A percentile compares a stretch with the other conserved stretches of the same genome.
Conservation (phyloP, 495 filamentous ascomycete genomes). For the Rhypophila decipiens region DNA sequence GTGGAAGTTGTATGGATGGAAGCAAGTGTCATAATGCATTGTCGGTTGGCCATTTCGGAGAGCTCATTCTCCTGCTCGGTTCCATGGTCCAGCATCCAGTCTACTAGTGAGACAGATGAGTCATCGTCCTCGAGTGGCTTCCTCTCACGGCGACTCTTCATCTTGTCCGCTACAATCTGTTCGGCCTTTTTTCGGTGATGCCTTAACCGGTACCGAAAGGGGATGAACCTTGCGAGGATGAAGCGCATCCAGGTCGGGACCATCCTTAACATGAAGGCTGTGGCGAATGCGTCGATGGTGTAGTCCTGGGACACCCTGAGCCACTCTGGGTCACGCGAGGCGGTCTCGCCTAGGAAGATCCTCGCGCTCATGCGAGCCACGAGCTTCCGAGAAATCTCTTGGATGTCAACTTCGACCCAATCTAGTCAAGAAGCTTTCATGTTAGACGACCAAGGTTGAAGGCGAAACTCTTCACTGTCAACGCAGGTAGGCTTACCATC, state of each 20-base stretch:
- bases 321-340: constrained; percentile 42
- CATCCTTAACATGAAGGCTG: constrained; percentile 20
- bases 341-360: constrained; percentile 42
- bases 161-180: not conserved
- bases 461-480: no score
- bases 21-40: no score
- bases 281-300: constrained; percentile 25
- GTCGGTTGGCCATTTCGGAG: no score
- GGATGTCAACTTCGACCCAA: no score
- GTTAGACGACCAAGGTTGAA: no score
- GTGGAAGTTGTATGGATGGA: no score
- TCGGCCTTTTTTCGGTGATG: not conserved
- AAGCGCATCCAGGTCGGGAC: constrained; percentile 26
- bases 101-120: not conserved
- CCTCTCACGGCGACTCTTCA: not conserved
- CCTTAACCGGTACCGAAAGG: not conserved
- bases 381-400: no score
- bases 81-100: not conserved
- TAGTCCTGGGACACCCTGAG: constrained; percentile 34
- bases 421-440: no score
- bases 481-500: no score
- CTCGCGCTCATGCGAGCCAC: constrained; percentile 39
- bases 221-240: not conserved
- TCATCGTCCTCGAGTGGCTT: not conserved
- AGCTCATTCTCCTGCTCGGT: no score